These are phyloP conservation scores for Davidsoniella eucalypti DNA, from an alignment of 2,329 filamentous ascomycete genomes.

Conservation along the genomic window DNA sequence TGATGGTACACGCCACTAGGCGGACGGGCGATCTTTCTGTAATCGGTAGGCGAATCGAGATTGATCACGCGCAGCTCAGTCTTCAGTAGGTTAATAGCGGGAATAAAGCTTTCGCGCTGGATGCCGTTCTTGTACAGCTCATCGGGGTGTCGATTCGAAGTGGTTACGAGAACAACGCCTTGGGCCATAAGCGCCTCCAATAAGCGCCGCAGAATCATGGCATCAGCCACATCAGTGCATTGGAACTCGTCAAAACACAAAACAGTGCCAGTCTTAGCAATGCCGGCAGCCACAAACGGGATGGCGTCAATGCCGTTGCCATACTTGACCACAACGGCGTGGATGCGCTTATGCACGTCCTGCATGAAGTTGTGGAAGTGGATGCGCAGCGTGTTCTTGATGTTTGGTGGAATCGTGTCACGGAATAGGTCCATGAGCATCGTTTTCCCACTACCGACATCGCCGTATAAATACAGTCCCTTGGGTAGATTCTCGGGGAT, in stretches of 20 bases:
- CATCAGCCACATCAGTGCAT: constrained; percentile 93
- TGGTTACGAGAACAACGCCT: constrained; percentile 91
- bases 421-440: constrained; percentile 99
- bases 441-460: constrained; percentile 94
- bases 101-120: constrained; percentile 86
- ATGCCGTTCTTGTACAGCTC: constrained; percentile 98
- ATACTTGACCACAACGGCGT: constrained; percentile 75
- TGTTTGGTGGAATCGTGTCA: constrained; percentile 69
- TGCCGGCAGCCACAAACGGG: constrained; percentile 86
- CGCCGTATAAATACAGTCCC: constrained; percentile 87
- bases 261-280: constrained; percentile 69
- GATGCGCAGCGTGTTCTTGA: constrained; percentile 73
- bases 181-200: constrained; percentile 88
- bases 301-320: constrained; percentile 82
- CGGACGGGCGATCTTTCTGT: constrained; percentile 88
- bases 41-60: constrained; percentile 87
- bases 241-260: constrained; percentile 98
- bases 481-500: constrained; percentile 65
- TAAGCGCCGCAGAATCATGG: constrained; percentile 84
- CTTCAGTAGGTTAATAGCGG: constrained; percentile 86
- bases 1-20: constrained; percentile 89
- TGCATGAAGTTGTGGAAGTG: constrained; percentile 99
- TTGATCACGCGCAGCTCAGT: constrained; percentile 74
- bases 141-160: constrained; percentile 88
- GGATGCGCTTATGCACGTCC: constrained; percentile 79